A percentile compares a stretch with the other conserved stretches of the same genome.
Conservation (phyloP, 192 early-diverging fungal species). For the Entophlyctis luteolus region DNA sequence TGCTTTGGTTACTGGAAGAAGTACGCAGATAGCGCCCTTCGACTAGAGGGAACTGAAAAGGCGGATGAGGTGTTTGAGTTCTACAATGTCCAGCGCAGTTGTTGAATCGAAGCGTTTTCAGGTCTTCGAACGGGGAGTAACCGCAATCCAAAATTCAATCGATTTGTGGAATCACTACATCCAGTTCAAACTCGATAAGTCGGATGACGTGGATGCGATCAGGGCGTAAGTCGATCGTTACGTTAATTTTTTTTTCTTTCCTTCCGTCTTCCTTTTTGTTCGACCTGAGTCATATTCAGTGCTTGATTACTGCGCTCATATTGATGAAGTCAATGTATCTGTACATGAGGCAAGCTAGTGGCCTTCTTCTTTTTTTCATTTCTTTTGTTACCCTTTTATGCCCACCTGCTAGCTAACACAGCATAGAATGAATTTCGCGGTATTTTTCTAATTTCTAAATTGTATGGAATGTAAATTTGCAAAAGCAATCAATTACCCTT, state of each 20-base stretch:
- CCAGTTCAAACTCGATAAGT: constrained; percentile 58
- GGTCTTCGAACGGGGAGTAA: constrained; percentile 71
- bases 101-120: constrained; percentile 23
- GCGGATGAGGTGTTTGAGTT: constrained; percentile 54
- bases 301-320: neutral
- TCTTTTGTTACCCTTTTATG: too few relatives aligned
- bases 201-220: constrained; percentile 49
- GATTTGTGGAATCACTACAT: constrained; percentile 74
- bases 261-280: constrained; percentile 30
- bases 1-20: constrained; percentile 82
- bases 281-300: constrained; percentile 1
- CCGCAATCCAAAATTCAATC: constrained; percentile 62
- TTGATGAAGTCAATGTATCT: neutral
- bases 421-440: too few relatives aligned
- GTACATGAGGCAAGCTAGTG: neutral
- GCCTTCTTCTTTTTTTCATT: neutral
- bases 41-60: constrained; percentile 51
- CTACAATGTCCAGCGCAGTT: neutral
- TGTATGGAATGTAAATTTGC: too few relatives aligned
- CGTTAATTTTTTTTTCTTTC: neutral
- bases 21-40: constrained; percentile 61
- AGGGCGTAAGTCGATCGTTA: constrained; percentile 53
- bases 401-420: neutral
- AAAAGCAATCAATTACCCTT: constrained; percentile 28
- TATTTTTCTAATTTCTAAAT: too few relatives aligned